These are phyloP conservation scores for Singerocomus inundabilis DNA, from an alignment of 1,284 basidiomycete genomes.

Conservation along the genomic window DNA sequence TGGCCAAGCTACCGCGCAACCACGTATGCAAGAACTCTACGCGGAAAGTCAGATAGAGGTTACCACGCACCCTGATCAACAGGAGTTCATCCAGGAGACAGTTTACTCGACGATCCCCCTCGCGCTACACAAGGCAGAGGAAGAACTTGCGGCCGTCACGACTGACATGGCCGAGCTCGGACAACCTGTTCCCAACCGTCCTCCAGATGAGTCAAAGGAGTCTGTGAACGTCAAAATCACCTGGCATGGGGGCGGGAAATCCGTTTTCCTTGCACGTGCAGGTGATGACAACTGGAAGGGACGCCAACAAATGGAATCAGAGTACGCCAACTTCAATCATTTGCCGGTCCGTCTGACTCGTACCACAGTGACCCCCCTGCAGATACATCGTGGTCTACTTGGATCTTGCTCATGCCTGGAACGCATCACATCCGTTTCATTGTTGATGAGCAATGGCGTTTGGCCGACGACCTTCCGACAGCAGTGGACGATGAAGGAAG, in stretches of 20 bases:
- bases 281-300: conserved; percentile 75
- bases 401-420: conserved; percentile 74
- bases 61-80: conserved; percentile 24
- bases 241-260: conserved; percentile 62
- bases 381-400: conserved; percentile 43
- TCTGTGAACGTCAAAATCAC: conserved; percentile 54
- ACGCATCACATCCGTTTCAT: conserved; percentile 97
- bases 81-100: conserved; percentile 51
- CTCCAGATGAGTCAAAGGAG: conserved; percentile 38
- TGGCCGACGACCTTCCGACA: conserved; percentile 78
- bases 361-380: conserved; percentile 29
- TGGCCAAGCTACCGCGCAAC: conserved; percentile 27
- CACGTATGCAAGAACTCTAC: conserved; percentile 37
- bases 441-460: conserved; percentile 88
- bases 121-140: conserved; percentile 44
- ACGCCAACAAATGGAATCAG: conserved; percentile 56
- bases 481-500: conserved; percentile 95
- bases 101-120: conserved; percentile 64
- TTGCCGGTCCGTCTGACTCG: conserved; percentile 16
- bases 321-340: conserved; percentile 43
- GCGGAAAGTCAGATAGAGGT: conserved; percentile 30
- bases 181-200: conserved; percentile 16
- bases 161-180: conserved; percentile 20
- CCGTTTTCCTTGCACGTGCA: conserved; percentile 63
- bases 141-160: conserved; percentile 27